Conservation (phyloP, 148 eudicot species). For the Agrostemma githago region DNA sequence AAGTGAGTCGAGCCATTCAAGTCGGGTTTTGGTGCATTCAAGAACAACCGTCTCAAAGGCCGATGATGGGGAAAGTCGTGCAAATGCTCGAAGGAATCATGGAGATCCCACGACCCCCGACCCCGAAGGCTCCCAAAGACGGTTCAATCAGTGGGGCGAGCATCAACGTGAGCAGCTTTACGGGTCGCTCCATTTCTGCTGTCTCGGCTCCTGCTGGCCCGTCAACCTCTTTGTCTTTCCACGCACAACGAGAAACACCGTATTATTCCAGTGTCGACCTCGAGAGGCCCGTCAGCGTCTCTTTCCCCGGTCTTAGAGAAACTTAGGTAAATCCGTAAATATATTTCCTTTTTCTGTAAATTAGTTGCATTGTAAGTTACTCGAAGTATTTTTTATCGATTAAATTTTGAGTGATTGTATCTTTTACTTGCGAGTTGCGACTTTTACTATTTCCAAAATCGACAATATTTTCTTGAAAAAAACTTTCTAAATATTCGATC, state of each 20-base stretch:
- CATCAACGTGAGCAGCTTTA: constrained; percentile 32
- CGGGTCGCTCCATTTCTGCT: constrained; percentile 30
- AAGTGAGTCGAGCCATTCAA: constrained; percentile 43
- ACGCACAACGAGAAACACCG: constrained; percentile 23
- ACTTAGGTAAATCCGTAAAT: neutral
- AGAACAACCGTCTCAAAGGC: constrained; percentile 68
- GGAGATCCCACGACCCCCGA: constrained; percentile 48
- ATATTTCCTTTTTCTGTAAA: too few species aligned
- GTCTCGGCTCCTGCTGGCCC: constrained; percentile 24
- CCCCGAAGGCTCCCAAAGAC: constrained; percentile 44
- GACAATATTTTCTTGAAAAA: too few species aligned
- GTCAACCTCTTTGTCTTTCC: constrained; percentile 29
- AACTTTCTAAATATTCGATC: too few species aligned
- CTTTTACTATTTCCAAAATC: too few species aligned
- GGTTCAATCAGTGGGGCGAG: constrained; percentile 40
- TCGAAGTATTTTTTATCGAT: too few species aligned
- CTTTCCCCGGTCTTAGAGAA: constrained; percentile 34
- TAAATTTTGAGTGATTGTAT: too few species aligned
- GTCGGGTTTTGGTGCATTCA: constrained; percentile 90
- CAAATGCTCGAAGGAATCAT: constrained; percentile 71
- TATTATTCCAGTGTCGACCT: constrained; percentile 35
- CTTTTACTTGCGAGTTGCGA: too few species aligned
- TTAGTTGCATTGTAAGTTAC: too few species aligned
- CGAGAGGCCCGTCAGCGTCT: constrained; percentile 32
- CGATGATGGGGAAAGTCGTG: constrained; percentile 71